A percentile compares a stretch with the other conserved stretches of the same genome.
Conservation (phyloP, 345 rosid genomes). For the Noccaea bulbosa region DNA sequence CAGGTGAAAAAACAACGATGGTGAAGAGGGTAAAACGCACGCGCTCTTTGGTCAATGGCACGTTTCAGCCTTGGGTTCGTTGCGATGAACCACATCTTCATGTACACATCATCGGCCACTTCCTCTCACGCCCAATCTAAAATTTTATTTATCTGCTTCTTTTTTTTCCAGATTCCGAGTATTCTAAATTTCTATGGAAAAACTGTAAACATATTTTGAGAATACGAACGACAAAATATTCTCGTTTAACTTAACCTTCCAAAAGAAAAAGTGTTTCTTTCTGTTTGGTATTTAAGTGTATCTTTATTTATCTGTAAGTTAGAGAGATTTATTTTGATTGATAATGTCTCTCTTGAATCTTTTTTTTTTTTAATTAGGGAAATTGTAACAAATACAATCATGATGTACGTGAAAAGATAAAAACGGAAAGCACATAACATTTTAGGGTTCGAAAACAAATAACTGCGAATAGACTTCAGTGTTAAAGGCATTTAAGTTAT, state of each 20-base stretch:
- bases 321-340: too few species aligned
- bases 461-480: not conserved
- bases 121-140: not conserved
- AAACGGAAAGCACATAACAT: too few species aligned
- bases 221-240: not conserved
- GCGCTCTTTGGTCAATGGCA: constrained; percentile 21
- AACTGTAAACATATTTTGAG: not conserved
- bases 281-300: not conserved
- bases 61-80: constrained; percentile 2
- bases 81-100: constrained; percentile 27
- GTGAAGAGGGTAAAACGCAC: constrained; percentile 7
- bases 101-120: constrained; percentile 22
- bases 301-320: too few species aligned
- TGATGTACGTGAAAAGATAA: too few species aligned
- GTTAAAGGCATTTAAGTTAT: not conserved
- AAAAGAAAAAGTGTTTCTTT: not conserved
- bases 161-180: not conserved
- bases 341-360: too few species aligned
- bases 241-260: not conserved
- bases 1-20: not conserved
- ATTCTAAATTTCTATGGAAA: not conserved
- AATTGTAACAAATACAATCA: too few species aligned
- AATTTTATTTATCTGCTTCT: not conserved
- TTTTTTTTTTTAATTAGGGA: too few species aligned
- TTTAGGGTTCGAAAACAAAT: too few species aligned